Evolutionary conservation across 2,329 filamentous ascomycete species (phyloP).

Genomic region (Phialemonium atrogriseum): DNA sequence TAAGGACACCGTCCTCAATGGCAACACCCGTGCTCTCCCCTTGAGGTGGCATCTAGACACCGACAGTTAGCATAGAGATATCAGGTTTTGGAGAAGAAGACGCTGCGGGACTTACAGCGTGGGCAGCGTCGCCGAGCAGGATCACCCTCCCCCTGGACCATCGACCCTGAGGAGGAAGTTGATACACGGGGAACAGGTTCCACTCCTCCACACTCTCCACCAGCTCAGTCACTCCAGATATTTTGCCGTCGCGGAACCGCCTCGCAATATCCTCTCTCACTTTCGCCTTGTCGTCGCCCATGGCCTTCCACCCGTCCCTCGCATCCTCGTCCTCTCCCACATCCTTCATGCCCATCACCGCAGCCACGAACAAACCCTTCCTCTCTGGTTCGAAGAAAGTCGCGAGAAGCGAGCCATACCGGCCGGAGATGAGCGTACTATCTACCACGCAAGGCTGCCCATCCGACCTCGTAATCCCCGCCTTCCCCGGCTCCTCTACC

Average conservation of each 20-base stretch:
- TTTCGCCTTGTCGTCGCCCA: slow-evolving; percentile 12
- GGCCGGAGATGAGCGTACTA: slow-evolving; percentile 13
- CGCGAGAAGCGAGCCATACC: slow-evolving; percentile 12
- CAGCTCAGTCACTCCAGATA: slow-evolving; percentile 11
- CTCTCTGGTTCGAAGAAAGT: slow-evolving; percentile 12
- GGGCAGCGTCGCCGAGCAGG: slow-evolving; percentile 10
- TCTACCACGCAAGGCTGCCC: slow-evolving; percentile 14
- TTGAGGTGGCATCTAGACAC: slow-evolving; percentile 35
- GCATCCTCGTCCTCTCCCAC: slow-evolving; percentile 3
- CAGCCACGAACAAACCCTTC: slow-evolving; percentile 11
- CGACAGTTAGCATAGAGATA: background rate
- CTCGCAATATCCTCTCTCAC: slow-evolving; percentile 10
- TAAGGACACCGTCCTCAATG: slow-evolving; percentile 42
- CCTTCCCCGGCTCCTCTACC: slow-evolving; percentile 3
- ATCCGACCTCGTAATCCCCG: slow-evolving; percentile 4
- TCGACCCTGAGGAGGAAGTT: slow-evolving; percentile 6
- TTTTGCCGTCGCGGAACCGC: slow-evolving; percentile 8
- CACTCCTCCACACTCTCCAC: slow-evolving; percentile 16
- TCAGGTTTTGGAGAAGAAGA: background rate
- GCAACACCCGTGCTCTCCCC: slow-evolving; percentile 42
- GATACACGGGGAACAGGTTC: slow-evolving; percentile 12
- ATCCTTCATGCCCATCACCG: slow-evolving; percentile 14
- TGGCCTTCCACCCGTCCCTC: slow-evolving; percentile 15
- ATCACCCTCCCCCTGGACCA: slow-evolving; percentile 8
- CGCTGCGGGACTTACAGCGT: slow-evolving; percentile 8